Percentiles rank a stretch among this genome's conserved stretches.
These are phyloP conservation scores for Sporothrix luriei DNA, from an alignment of 2,329 filamentous ascomycete species.

Conservation along the genomic window DNA sequence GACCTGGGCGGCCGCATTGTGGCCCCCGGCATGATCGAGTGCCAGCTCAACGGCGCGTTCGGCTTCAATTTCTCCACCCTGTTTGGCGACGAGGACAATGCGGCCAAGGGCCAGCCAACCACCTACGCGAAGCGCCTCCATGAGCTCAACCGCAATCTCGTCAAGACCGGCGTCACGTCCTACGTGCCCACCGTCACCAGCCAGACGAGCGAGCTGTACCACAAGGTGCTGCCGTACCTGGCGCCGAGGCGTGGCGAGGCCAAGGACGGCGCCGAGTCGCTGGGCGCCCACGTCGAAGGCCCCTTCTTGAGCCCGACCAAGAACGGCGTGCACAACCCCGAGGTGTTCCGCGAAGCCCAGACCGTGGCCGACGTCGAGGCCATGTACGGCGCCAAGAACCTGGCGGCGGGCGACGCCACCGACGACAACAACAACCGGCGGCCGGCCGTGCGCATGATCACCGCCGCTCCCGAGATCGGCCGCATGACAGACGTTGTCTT, in stretches of 20 bases:
- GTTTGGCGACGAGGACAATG: constrained; percentile 55
- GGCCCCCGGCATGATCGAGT: constrained; percentile 84
- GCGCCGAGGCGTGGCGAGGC: constrained; percentile 67
- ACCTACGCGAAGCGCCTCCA: constrained; percentile 73
- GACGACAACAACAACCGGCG: constrained; percentile 37
- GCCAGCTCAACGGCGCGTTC: constrained; percentile 88
- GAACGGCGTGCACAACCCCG: constrained; percentile 80
- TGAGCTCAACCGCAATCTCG: constrained; percentile 69
- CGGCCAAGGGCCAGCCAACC: constrained; percentile 37
- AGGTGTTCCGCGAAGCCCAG: constrained; percentile 67
- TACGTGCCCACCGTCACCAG: constrained; percentile 86
- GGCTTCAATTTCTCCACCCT: constrained; percentile 89
- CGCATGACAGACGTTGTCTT: constrained; percentile 67
- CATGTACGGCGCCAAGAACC: constrained; percentile 73
- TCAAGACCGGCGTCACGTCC: constrained; percentile 81
- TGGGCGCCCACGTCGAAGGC: constrained; percentile 89
- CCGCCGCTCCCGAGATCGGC: constrained; percentile 79
- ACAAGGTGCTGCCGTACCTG: constrained; percentile 74
- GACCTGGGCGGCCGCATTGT: constrained; percentile 82
- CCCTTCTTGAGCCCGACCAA: constrained; percentile 82
- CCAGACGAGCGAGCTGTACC: constrained; percentile 78
- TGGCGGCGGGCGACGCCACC: constrained; percentile 46
- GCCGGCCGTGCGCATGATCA: constrained; percentile 73
- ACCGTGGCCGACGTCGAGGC: constrained; percentile 66
- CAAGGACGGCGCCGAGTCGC: constrained; percentile 72